A percentile compares a stretch with the other conserved stretches of the same genome.
These are phyloP conservation scores for Plectosphaerella cucumerina DNA, from an alignment of 2,329 filamentous ascomycete genomes.

Conservation along the genomic window DNA sequence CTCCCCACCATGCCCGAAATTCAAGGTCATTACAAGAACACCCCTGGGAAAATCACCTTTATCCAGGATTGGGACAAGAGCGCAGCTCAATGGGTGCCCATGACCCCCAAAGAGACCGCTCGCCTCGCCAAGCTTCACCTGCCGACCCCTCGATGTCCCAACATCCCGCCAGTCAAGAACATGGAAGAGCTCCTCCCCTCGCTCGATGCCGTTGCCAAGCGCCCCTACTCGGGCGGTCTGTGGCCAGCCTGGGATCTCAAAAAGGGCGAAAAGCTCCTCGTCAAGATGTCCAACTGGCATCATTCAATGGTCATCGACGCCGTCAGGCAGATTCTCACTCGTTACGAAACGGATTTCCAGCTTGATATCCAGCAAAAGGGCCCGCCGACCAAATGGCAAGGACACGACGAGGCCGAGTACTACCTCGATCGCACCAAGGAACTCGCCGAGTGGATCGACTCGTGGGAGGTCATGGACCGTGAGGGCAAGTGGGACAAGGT, in stretches of 20 bases:
- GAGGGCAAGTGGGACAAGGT: constrained; percentile 3
- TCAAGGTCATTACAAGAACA: background rate
- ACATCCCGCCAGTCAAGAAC: background rate
- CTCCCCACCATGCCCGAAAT: constrained; percentile 1
- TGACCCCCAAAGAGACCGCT: background rate
- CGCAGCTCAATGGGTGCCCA: background rate
- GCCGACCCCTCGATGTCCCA: background rate
- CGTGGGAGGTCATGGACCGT: constrained; percentile 3
- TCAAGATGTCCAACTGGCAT: constrained; percentile 4
- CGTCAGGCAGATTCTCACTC: background rate
- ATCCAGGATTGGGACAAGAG: background rate
- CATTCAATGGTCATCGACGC: constrained; percentile 2
- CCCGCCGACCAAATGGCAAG: background rate
- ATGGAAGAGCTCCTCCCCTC: background rate
- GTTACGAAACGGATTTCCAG: constrained; percentile 2
- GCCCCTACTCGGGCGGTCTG: background rate
- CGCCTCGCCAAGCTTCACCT: background rate
- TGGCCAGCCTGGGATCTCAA: constrained; percentile 2
- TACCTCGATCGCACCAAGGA: constrained; percentile 1
- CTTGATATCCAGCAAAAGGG: constrained; percentile 1
- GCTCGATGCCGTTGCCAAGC: background rate
- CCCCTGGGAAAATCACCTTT: background rate
- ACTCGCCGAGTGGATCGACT: constrained; percentile 4
- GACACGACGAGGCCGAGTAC: constrained; percentile 3
- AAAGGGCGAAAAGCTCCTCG: constrained; percentile 1